Conservation (phyloP, 164 flowering plant genomes). For the Macadamia integrifolia region DNA sequence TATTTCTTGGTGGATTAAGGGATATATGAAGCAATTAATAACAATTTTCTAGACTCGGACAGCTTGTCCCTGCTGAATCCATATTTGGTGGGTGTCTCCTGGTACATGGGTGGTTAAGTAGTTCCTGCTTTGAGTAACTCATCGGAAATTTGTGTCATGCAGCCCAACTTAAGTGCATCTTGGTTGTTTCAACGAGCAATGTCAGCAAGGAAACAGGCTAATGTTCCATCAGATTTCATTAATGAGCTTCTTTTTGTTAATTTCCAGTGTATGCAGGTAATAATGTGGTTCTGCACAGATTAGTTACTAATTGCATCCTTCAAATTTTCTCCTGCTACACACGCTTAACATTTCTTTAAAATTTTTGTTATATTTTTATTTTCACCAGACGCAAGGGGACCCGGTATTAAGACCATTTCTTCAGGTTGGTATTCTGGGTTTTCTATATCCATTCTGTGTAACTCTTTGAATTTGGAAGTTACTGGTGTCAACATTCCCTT, state of each 20-base stretch:
- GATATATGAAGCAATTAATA: conserved; percentile 64
- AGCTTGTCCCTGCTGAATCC: conserved; percentile 85
- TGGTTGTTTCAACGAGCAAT: conserved; percentile 98
- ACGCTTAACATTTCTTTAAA: not conserved
- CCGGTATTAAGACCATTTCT: conserved; percentile 94
- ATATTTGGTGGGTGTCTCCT: conserved; percentile 62
- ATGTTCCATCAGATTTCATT: conserved; percentile 72
- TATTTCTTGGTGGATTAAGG: conserved; percentile 33
- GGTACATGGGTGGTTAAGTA: not conserved
- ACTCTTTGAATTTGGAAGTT: too few relatives aligned
- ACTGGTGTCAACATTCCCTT: too few relatives aligned
- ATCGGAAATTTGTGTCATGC: conserved; percentile 19
- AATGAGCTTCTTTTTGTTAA: conserved; percentile 77
- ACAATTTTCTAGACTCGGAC: conserved; percentile 59
- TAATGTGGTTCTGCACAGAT: not conserved
- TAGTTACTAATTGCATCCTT: too few relatives aligned
- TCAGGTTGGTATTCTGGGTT: conserved; percentile 48
- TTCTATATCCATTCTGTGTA: not conserved
- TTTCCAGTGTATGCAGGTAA: conserved; percentile 85
- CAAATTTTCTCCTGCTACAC: not conserved
- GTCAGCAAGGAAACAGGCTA: conserved; percentile 65
- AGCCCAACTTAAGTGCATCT: conserved; percentile 93
- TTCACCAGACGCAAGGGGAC: conserved; percentile 74
- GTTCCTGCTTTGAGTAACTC: conserved; percentile 1
- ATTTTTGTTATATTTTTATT: conserved; percentile 10